These are phyloP conservation scores for Metarhizium humberi DNA, from an alignment of 2,329 filamentous ascomycete genomes.

Conservation along the genomic window DNA sequence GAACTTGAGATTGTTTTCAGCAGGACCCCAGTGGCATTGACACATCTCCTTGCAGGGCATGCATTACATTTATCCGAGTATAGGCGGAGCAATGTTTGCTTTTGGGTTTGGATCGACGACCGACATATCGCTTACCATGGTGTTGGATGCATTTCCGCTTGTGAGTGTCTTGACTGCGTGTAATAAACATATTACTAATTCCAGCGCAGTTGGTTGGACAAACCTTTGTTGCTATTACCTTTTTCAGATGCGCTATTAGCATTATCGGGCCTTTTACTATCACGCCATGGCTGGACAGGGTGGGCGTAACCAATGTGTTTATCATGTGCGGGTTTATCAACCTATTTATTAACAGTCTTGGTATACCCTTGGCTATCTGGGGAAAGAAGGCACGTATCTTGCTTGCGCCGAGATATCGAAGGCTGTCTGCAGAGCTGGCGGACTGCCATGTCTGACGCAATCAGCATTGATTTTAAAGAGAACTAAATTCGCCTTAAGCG, in stretches of 20 bases:
- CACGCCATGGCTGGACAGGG: constrained; percentile 19
- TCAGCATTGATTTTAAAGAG: too few relatives aligned
- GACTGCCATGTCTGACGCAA: too few relatives aligned
- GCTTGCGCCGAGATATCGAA: not conserved
- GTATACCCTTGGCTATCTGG: constrained; percentile 21
- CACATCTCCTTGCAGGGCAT: constrained; percentile 21
- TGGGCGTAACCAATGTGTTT: constrained; percentile 21
- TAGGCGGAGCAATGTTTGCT: constrained; percentile 24
- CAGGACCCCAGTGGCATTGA: not conserved
- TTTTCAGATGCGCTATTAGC: constrained; percentile 21
- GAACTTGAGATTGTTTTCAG: constrained; percentile 1
- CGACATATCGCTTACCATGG: too few relatives aligned
- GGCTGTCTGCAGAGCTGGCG: too few relatives aligned
- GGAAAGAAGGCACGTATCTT: constrained; percentile 15
- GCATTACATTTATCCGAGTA: constrained; percentile 31
- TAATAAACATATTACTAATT: too few relatives aligned
- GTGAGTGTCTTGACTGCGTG: constrained; percentile 10
- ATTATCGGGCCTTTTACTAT: constrained; percentile 20
- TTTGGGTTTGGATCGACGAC: too few relatives aligned
- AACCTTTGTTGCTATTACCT: constrained; percentile 21
- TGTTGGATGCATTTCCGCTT: too few relatives aligned
- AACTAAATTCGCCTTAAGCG: too few relatives aligned
- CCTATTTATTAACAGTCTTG: constrained; percentile 14
- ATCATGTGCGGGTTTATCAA: constrained; percentile 15
- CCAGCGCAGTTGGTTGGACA: constrained; percentile 6